Evolutionary conservation across 345 rosid species (phyloP), one percentile per base, ranked within the genome.

Genomic region (Dipteronia sinensis): DNA sequence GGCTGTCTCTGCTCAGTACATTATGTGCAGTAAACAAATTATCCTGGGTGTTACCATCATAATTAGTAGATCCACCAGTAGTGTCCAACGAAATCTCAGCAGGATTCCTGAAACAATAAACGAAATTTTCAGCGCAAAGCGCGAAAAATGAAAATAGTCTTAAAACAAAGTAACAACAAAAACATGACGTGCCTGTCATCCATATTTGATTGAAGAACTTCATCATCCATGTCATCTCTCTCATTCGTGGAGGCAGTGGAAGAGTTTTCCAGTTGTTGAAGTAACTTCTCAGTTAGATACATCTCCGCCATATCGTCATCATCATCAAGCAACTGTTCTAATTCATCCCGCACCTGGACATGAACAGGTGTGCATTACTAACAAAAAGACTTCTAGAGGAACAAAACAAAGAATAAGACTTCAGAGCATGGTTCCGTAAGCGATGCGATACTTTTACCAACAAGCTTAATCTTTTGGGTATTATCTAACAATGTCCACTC

Each of bases 221-320:
- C 94, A 76, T 87, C 87, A 76, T 82, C 90, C 23, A 83, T 76
- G 31, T 77, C 84, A 78, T 82, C 91, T 77, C 87, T 85, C 78
- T 85, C 94, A 79, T 87, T 81, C 73, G 88, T 81, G 17, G 95
- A 89, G 69, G 91, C 81, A 68, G 81, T 65, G 7, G 97, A 86
- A 22, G 95, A 91, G 65, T 87, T 82, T 75, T 94, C 98, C 77
- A 89, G 83, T 83, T 85, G 88, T 78, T 86, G 92, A 78, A 87
- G 80, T 80, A 89, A 68, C 70, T 95, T 93, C 77, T 88, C 99
- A 0, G 98, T 95, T 73, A 93, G 86, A 87, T 95, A 95, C 99
- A 95, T 90, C 90, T 95, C 98, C 46, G 96, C 97, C 98, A 95
- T 95, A 83, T 95, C 99, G 42, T 91, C 99, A 78, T 92, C 99